Conservation (phyloP, 768 basidiomycete species). For the Pleurotus citrinopileatus region DNA sequence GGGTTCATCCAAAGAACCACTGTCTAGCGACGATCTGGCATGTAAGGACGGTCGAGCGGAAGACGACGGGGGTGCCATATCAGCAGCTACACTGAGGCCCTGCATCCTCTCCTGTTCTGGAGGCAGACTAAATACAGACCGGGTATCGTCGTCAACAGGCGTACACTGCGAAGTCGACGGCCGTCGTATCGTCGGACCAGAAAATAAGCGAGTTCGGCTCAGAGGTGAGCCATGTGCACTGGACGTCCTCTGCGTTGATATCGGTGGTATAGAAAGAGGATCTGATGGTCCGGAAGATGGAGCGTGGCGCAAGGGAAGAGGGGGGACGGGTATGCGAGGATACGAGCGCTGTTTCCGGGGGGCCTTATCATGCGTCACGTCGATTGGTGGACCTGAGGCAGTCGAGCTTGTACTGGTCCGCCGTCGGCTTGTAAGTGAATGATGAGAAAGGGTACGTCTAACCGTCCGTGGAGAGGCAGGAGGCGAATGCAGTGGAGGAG, state of each 20-base stretch:
- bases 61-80: neutral
- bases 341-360: conserved; percentile 61
- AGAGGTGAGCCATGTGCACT: conserved; percentile 22
- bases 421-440: conserved; percentile 40
- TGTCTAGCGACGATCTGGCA: neutral
- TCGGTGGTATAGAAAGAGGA: conserved; percentile 2
- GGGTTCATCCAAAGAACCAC: conserved; percentile 17
- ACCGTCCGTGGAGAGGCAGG: conserved; percentile 30
- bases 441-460: conserved; percentile 58
- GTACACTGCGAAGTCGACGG: conserved; percentile 48
- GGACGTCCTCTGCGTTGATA: conserved; percentile 24
- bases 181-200: conserved; percentile 49
- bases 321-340: conserved; percentile 51
- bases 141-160: conserved; percentile 48
- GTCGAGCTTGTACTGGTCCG: conserved; percentile 5
- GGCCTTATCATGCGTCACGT: conserved; percentile 28
- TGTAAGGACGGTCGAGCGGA: neutral
- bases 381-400: conserved; percentile 19
- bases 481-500: conserved; percentile 16
- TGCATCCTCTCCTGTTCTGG: conserved; percentile 36
- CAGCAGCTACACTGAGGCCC: conserved; percentile 14
- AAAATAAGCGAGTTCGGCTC: conserved; percentile 60
- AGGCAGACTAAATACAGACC: conserved; percentile 53
- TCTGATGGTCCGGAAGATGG: conserved; percentile 21
- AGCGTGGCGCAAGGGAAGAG: conserved; percentile 38